Evolutionary conservation across 2,329 filamentous ascomycete species (phyloP).

Genomic region (Aspergillus awamori): DNA sequence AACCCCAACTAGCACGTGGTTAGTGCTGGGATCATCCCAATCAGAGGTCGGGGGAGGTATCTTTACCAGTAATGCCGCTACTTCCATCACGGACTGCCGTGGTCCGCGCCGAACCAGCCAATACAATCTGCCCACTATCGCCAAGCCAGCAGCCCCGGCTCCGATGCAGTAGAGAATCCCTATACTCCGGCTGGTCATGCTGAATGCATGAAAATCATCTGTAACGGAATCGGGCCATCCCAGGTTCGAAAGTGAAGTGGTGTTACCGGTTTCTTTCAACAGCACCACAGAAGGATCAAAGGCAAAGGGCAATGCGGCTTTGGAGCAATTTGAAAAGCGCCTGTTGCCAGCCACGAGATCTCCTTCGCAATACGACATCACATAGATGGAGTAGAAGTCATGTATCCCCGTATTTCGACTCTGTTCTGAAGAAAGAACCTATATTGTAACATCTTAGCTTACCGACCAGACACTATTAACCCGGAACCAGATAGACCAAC

Average conservation of each 20-base stretch:
- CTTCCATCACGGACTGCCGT: conserved; percentile 54
- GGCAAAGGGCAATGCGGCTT: conserved; percentile 56
- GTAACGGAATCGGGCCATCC: conserved; percentile 61
- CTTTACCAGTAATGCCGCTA: conserved; percentile 50
- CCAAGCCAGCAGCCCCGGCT: conserved; percentile 55
- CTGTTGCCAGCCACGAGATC: conserved; percentile 40
- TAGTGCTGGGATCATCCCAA: neutral
- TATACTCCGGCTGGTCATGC: conserved; percentile 53
- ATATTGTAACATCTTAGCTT: conserved; percentile 24
- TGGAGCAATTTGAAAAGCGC: conserved; percentile 60
- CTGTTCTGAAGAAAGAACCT: conserved; percentile 41
- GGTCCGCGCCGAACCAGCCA: conserved; percentile 51
- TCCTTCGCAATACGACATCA: conserved; percentile 63
- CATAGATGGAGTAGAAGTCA: conserved; percentile 64
- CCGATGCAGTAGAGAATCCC: conserved; percentile 64
- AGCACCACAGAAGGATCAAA: conserved; percentile 59
- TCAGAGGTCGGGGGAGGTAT: neutral
- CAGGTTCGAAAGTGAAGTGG: conserved; percentile 56
- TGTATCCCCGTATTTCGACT: conserved; percentile 56
- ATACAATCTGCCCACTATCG: conserved; percentile 51
- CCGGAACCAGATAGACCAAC: conserved; percentile 40
- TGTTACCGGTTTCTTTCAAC: conserved; percentile 51
- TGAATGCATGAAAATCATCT: conserved; percentile 55
- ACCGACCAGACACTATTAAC: neutral
- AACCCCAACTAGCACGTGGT: conserved; percentile 51